Evolutionary conservation across 805 yeast species (phyloP).

Genomic region (Yarrowia hollandica): DNA sequence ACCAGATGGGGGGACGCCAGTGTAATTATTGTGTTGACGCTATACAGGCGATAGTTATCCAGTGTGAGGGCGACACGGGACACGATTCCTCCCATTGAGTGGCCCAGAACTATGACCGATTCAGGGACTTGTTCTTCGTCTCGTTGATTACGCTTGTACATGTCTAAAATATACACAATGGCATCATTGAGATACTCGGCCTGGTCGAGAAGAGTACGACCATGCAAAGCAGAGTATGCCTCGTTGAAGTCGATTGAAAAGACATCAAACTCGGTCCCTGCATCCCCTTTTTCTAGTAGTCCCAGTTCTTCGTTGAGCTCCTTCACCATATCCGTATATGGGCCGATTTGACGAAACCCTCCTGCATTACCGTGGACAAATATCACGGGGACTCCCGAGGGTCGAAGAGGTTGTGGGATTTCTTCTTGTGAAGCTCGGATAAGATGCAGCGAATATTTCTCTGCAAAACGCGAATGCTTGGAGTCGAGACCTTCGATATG

Average conservation of each 20-base stretch:
- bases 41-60: conserved; percentile 67
- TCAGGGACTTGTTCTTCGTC: conserved; percentile 45
- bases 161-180: conserved; percentile 64
- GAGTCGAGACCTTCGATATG: conserved; percentile 33
- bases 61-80: conserved; percentile 80
- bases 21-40: conserved; percentile 82
- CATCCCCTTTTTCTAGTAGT: conserved; percentile 35
- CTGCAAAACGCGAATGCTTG: conserved; percentile 65
- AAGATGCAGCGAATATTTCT: conserved; percentile 78
- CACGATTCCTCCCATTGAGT: conserved; percentile 98
- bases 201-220: conserved; percentile 88
- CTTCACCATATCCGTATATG: conserved; percentile 12
- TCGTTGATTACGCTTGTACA: conserved; percentile 50
- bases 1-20: conserved; percentile 90
- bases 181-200: conserved; percentile 93
- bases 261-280: conserved; percentile 59
- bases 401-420: conserved; percentile 34
- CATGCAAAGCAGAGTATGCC: conserved; percentile 95
- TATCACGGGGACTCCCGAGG: conserved; percentile 81
- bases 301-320: conserved; percentile 33
- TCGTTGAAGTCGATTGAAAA: conserved; percentile 93
- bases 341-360: conserved; percentile 64
- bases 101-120: conserved; percentile 80
- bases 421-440: conserved; percentile 65
- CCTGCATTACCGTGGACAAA: conserved; percentile 99